Base-by-base conservation (phyloP, 2,329 filamentous ascomycete genomes). In the Hymenoscyphus infarciens region DNA sequence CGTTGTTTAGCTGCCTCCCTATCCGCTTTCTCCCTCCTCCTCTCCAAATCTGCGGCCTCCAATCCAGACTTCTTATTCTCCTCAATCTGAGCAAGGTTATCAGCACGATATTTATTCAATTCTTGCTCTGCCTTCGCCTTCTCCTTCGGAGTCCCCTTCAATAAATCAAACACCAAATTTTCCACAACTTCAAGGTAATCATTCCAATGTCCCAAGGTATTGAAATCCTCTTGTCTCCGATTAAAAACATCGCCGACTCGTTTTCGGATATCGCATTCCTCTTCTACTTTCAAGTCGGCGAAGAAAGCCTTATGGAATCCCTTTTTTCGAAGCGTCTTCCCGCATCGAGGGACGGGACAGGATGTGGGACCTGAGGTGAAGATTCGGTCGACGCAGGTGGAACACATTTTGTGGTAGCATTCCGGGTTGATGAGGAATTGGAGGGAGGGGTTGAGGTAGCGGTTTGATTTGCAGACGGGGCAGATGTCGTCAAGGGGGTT, bases 351-450 rank as follows among this genome's bases (percentile, higher is more conserved):
- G 63, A 97, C 91, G 1, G 95, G 95, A 74, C 96, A 99, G 65
- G 92, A 90, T 61, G 92, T 91, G 0, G 95, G 95, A 0, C 95
- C 95, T 61, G 91, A 88, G 39, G 89, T 90, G 82, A 98, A 99
- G 71, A 98, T 91, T 61, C 94, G 90, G 77, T 94, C 90, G 52
- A 98, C 93, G 79, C 95, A 99, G 62, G 91, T 93, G 75, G 92
- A 89, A 81, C 95, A 99, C 91, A 99, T 98, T 70, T 92, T 92
- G 82, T 99, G 95, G 81, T 99, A 99, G 84, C 95, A 99, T 81
- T 96, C 92, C 8, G 94, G 92, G 76, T 98, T 97, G 80, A 99
- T 93, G 70, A 95, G 89, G 79, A 99, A 98, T 68, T 89, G 85
- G 85, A 99, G 93, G 79, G 92, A 89, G 65, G 87, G 88, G 81